Evolutionary conservation across 192 early-diverging fungal species (phyloP), one percentile per base, ranked within the genome.

Genomic region (Lobosporangium transversale): DNA sequence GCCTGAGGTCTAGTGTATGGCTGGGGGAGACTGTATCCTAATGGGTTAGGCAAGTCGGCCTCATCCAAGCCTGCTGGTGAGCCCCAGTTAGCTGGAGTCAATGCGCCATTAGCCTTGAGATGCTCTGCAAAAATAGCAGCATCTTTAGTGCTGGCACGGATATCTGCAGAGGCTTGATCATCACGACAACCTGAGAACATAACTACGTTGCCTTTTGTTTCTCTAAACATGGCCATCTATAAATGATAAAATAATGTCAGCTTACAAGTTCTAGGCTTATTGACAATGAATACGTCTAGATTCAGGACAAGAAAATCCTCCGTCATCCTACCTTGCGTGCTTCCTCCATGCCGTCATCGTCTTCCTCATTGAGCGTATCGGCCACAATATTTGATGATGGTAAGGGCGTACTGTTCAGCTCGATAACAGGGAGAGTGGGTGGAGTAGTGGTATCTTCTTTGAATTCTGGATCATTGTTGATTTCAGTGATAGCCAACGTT

Each of bases 111-210:
- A 0, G 37, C 18, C 9, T 66, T 66, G 48, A 67, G 64, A 33
- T 76, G 73, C 49, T 89, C 83, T 0, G 83, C 82, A 83, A 94
- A 89, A 66, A 90, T 91, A 23, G 85, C 88, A 48, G 88, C 86
- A 48, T 86, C 83, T 70, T 83, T 76, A 70, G 82, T 85, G 64
- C 81, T 82, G 44, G 91, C 89, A 30, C 84, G 80, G n/a, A 91
- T 90, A 68, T 92, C 86, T 21, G 91, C 85, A 6, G 82, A 85
- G 24, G 86, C 91, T 70, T 91, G 90, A 70, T 85, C 81, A 55
- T 91, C 89, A 5, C 90, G 89, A 68, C 89, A 91, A 8, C 89
- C 83, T 42, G 84, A 87, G 61, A 93, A 86, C 83, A 86, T 85
- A 51, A 90, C 81, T 18, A 92, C 89, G 66, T 92, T 89, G 33